Conservation (phyloP, 1,139 yeast genomes). For the Sugiyamaella neomexicana region DNA sequence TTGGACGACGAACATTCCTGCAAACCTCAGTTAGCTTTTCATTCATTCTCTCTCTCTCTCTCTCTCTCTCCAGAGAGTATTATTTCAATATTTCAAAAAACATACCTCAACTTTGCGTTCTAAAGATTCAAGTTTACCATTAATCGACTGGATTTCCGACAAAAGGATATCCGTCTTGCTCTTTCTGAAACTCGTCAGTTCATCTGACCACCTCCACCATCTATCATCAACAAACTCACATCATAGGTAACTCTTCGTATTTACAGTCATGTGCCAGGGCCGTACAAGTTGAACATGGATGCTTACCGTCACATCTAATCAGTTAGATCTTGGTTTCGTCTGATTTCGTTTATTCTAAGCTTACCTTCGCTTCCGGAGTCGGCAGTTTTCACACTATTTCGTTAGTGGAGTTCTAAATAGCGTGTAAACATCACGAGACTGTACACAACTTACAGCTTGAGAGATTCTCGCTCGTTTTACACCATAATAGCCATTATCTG, state of each 20-base stretch:
- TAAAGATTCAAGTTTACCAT: slow-evolving; percentile 14
- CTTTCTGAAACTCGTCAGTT: slow-evolving; percentile 16
- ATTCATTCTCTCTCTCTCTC: no score
- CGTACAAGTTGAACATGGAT: slow-evolving; percentile 20
- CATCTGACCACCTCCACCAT: neutral
- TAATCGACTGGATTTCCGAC: slow-evolving; percentile 13
- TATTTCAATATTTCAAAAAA: no score
- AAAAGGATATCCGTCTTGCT: slow-evolving; percentile 19
- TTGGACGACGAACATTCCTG: neutral
- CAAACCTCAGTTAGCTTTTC: neutral
- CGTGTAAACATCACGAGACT: no score
- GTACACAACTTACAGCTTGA: neutral
- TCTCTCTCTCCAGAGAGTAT: no score
- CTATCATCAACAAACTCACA: slow-evolving; percentile 6
- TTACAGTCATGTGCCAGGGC: slow-evolving; percentile 14
- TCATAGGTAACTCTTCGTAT: slow-evolving; percentile 16
- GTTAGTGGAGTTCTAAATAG: neutral
- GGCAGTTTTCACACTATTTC: slow-evolving; percentile 18
- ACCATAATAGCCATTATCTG: neutral
- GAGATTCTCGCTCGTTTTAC: slow-evolving; percentile 1
- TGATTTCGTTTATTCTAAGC: neutral
- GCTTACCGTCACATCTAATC: slow-evolving; percentile 19
- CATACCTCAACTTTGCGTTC: slow-evolving; percentile 11
- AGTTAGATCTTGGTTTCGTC: neutral
- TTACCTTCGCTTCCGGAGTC: slow-evolving; percentile 17